Conservation (phyloP, 1,284 basidiomycete genomes). For the Microbotryum saponariae region DNA sequence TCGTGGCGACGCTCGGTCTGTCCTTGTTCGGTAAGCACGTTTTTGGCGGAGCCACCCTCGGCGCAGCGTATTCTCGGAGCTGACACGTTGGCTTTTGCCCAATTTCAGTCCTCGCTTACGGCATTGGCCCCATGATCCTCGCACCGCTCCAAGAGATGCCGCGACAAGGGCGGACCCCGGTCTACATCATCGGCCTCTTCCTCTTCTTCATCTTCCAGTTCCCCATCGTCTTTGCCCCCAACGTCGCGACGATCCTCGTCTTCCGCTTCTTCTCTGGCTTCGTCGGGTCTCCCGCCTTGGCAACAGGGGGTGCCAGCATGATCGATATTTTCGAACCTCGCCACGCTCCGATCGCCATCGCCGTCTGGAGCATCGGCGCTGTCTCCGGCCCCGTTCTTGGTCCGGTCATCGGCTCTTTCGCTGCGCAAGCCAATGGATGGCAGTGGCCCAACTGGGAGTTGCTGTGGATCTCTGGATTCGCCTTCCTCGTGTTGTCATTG, state of each 20-base stretch:
- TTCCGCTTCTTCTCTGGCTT: conserved; percentile 36
- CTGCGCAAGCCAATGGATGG: conserved; percentile 36
- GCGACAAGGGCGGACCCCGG: conserved; percentile 35
- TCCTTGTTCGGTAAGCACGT: conserved; percentile 19
- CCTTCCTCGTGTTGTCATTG: conserved; percentile 31
- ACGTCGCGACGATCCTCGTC: conserved; percentile 12
- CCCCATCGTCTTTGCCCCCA: conserved; percentile 12
- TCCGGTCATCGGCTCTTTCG: conserved; percentile 30
- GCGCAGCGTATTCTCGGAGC: conserved; percentile 13
- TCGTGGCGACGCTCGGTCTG: conserved; percentile 29
- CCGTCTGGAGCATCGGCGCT: conserved; percentile 15
- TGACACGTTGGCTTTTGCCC: background rate
- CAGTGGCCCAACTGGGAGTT: conserved; percentile 38
- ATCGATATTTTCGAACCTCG: conserved; percentile 30
- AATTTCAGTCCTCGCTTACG: background rate
- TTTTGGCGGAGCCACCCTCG: conserved; percentile 23
- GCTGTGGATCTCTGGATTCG: conserved; percentile 30
- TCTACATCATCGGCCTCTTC: conserved; percentile 31
- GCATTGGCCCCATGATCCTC: conserved; percentile 38
- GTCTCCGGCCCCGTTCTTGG: conserved; percentile 18
- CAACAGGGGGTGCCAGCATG: conserved; percentile 37
- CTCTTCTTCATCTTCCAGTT: conserved; percentile 23
- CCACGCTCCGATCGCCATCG: conserved; percentile 12
- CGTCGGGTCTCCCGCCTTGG: conserved; percentile 35
- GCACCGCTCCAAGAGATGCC: conserved; percentile 38